These are phyloP conservation scores for Haplosporangium sp. DNA, from an alignment of 371 early-diverging fungal species.

Conservation along the genomic window DNA sequence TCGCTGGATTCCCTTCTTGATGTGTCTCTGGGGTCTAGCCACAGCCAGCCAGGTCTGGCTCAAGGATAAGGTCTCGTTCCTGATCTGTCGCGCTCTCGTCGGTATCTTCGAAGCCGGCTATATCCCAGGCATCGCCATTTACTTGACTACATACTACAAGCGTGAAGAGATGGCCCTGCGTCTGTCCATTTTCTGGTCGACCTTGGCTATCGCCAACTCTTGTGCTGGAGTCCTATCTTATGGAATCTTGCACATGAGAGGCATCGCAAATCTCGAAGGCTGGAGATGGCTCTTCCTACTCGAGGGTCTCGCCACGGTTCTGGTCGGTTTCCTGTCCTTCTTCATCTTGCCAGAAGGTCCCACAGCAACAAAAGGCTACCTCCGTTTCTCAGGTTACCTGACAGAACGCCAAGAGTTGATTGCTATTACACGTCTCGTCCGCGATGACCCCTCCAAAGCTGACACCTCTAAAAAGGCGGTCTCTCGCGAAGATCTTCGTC, in stretches of 20 bases:
- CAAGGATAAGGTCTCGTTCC: constrained; percentile 46
- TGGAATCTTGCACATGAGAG: constrained; percentile 65
- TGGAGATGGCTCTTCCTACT: constrained; percentile 70
- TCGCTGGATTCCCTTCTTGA: constrained; percentile 69
- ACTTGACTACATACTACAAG: constrained; percentile 71
- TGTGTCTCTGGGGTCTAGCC: constrained; percentile 71
- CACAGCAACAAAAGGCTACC: constrained; percentile 51
- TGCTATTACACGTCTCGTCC: constrained; percentile 65
- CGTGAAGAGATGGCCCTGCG: constrained; percentile 66
- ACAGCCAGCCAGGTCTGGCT: constrained; percentile 61
- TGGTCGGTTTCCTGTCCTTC: constrained; percentile 58
- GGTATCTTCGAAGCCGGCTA: constrained; percentile 65
- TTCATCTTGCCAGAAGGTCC: constrained; percentile 63
- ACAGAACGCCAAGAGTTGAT: constrained; percentile 60
- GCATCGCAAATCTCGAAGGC: constrained; percentile 65
- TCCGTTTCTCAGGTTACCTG: constrained; percentile 62
- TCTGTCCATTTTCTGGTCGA: constrained; percentile 70
- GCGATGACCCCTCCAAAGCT: constrained; percentile 62
- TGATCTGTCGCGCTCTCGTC: constrained; percentile 50
- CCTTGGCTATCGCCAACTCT: constrained; percentile 67
- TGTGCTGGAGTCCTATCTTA: constrained; percentile 69
- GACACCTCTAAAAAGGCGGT: constrained; percentile 57
- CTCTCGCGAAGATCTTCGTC: constrained; percentile 57
- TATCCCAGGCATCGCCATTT: constrained; percentile 68
- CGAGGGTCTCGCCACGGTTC: constrained; percentile 63